Percentiles rank a stretch among this genome's conserved stretches.
These are phyloP conservation scores for Rosellinia necatrix DNA, from an alignment of 2,329 filamentous ascomycete genomes.

Conservation along the genomic window DNA sequence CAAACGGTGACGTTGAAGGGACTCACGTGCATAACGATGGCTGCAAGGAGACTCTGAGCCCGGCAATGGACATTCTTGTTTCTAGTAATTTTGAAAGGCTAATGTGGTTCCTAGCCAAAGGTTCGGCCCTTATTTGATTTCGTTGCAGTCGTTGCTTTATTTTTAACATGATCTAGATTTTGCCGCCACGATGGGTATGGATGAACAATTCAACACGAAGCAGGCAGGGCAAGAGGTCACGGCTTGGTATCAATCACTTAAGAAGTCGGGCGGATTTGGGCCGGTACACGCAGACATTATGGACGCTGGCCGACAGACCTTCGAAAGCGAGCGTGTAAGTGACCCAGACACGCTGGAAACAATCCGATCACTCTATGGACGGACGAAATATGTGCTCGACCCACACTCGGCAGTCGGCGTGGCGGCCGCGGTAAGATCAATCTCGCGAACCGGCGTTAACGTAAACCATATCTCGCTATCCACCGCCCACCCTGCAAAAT, in stretches of 20 bases:
- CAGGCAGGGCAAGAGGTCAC: slow-evolving; percentile 77
- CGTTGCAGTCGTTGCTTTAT: neutral
- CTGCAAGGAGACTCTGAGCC: slow-evolving; percentile 88
- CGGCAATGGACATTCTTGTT: slow-evolving; percentile 97
- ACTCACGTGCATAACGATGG: slow-evolving; percentile 69
- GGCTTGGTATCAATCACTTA: slow-evolving; percentile 79
- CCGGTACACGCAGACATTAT: slow-evolving; percentile 77
- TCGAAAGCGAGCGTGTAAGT: slow-evolving; percentile 78
- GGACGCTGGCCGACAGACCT: slow-evolving; percentile 70
- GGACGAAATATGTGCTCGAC: slow-evolving; percentile 76
- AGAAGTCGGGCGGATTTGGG: slow-evolving; percentile 78
- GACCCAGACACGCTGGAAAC: slow-evolving; percentile 71
- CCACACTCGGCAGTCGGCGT: slow-evolving; percentile 92
- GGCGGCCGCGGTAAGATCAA: slow-evolving; percentile 72
- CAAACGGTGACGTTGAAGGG: slow-evolving; percentile 63
- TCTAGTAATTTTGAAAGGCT: slow-evolving; percentile 96
- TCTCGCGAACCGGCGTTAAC: slow-evolving; percentile 55
- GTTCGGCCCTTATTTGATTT: neutral
- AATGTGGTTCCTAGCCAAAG: slow-evolving; percentile 87
- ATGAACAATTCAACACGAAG: slow-evolving; percentile 68
- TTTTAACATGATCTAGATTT: slow-evolving; percentile 52
- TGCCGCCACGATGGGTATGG: slow-evolving; percentile 61
- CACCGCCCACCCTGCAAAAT: slow-evolving; percentile 96
- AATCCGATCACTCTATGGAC: slow-evolving; percentile 60
- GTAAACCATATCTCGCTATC: slow-evolving; percentile 81